Percentiles rank a stretch among this genome's conserved stretches.
Evolutionary conservation across 768 basidiomycete genomes (phyloP).

Genomic region (Mycena rosella): DNA sequence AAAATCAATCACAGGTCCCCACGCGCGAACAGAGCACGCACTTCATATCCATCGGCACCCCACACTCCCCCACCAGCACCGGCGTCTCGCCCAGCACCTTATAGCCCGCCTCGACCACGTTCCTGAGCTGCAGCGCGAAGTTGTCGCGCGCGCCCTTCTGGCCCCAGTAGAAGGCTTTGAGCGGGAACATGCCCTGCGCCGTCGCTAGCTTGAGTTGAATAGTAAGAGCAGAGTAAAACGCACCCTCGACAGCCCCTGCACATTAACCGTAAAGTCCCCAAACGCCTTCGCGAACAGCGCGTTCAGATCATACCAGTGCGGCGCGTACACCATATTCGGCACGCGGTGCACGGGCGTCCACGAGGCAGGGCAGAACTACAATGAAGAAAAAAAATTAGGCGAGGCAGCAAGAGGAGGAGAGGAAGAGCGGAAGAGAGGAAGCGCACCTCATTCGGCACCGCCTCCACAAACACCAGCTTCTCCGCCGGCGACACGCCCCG

Average conservation of each 20-base stretch:
- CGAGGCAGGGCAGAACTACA: constrained; percentile 75
- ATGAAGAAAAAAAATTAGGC: no score
- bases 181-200: constrained; percentile 84
- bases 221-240: constrained; percentile 35
- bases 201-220: neutral
- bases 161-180: constrained; percentile 90
- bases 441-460: constrained; percentile 89
- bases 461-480: constrained; percentile 82
- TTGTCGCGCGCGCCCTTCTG: constrained; percentile 85
- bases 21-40: constrained; percentile 50
- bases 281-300: constrained; percentile 88
- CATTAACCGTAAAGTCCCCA: constrained; percentile 90
- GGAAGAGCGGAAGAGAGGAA: no score
- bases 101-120: constrained; percentile 79
- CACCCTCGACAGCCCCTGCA: constrained; percentile 92
- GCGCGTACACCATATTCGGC: constrained; percentile 75
- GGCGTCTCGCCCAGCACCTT: constrained; percentile 83
- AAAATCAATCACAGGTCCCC: neutral
- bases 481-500: constrained; percentile 59
- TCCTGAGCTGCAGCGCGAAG: constrained; percentile 84
- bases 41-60: constrained; percentile 99
- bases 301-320: constrained; percentile 94
- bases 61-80: constrained; percentile 91
- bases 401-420: no score
- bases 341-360: constrained; percentile 79